Percentiles rank a stretch among this genome's conserved stretches.
Evolutionary conservation across 768 basidiomycete genomes (phyloP).

Genomic region (Xanthoconium purpureum): DNA sequence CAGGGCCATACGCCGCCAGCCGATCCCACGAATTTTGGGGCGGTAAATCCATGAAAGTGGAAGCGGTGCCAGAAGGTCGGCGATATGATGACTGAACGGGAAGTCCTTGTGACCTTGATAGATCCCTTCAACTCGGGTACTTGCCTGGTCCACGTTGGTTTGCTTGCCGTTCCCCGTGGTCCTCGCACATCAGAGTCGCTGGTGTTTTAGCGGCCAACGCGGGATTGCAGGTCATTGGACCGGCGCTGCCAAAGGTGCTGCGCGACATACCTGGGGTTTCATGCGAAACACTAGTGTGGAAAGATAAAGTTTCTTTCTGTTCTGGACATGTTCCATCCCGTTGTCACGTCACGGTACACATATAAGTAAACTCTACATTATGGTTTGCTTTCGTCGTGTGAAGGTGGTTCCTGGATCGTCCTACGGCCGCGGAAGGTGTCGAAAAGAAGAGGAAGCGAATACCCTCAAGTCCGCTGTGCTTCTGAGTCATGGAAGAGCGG

Average conservation of each 20-base stretch:
- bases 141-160: conserved; percentile 8
- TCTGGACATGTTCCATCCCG: conserved; percentile 5
- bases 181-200: background rate
- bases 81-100: conserved; percentile 14
- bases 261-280: conserved; percentile 1
- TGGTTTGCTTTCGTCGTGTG: conserved; percentile 11
- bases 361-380: conserved; percentile 26
- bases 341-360: conserved; percentile 22
- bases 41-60: conserved; percentile 18
- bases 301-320: conserved; percentile 3
- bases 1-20: background rate
- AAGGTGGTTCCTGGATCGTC: conserved; percentile 30
- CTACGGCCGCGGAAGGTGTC: conserved; percentile 30
- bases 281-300: conserved; percentile 7
- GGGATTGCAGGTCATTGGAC: background rate
- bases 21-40: conserved; percentile 21
- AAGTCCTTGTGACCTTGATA: background rate
- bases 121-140: background rate
- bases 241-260: background rate
- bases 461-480: background rate
- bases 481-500: background rate
- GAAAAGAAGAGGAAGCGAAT: conserved; percentile 7
- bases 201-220: background rate
- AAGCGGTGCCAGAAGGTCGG: conserved; percentile 18
- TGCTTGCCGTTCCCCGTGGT: conserved; percentile 3